phyloP scores from a whole-genome alignment of 345 rosid genomes.

The Populus nigra region DNA sequence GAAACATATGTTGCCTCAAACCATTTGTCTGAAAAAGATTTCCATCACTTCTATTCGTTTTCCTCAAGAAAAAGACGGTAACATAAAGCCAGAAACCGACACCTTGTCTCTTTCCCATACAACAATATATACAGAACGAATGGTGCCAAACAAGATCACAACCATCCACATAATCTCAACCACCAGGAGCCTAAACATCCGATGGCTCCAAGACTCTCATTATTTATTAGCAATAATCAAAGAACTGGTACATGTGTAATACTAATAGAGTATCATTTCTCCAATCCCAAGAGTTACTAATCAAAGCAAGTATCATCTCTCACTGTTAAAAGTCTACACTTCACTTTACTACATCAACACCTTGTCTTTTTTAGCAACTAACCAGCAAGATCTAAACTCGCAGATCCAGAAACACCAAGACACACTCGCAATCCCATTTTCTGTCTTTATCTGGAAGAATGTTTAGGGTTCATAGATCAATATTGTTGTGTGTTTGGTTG shows the following conservation, averaged over 20 bases:
- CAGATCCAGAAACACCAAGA: slow-evolving; percentile 34
- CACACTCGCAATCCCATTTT: background rate
- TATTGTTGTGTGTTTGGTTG: slow-evolving; percentile 20
- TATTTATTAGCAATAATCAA: background rate
- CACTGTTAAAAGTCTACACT: background rate
- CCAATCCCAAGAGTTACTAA: too few species aligned
- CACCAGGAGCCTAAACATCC: slow-evolving; percentile 2
- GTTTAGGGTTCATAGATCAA: slow-evolving; percentile 15
- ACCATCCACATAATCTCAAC: background rate
- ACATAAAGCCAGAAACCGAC: background rate
- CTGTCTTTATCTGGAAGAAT: slow-evolving; percentile 15
- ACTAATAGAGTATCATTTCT: too few species aligned
- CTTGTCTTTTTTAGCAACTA: background rate
- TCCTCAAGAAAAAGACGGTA: background rate
- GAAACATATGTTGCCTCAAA: background rate
- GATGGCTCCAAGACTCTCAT: background rate
- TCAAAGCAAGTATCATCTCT: too few species aligned
- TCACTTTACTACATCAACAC: background rate
- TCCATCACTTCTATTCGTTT: background rate
- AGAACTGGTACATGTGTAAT: too few species aligned
- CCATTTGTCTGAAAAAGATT: background rate
- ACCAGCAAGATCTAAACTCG: slow-evolving; percentile 15
- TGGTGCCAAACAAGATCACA: background rate
- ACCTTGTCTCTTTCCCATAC: background rate
- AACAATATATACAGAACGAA: background rate